Evolutionary conservation across 2,329 filamentous ascomycete species (phyloP).

Genomic region (Colletotrichum falcatum): DNA sequence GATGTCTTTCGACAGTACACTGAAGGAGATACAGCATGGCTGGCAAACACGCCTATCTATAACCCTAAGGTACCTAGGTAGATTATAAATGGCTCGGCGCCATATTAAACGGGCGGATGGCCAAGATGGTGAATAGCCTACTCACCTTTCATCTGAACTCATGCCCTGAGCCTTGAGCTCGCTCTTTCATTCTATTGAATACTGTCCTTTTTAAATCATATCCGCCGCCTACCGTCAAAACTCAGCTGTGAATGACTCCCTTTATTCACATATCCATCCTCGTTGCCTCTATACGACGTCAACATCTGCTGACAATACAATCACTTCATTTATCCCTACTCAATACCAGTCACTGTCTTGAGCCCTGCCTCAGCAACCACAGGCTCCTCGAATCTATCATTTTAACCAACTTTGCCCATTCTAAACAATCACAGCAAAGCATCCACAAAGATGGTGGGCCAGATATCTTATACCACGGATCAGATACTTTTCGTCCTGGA

Average conservation of each 20-base stretch:
- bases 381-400: neutral
- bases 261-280: too few relatives aligned
- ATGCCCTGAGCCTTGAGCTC: too few relatives aligned
- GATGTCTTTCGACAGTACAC: neutral
- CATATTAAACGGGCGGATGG: neutral
- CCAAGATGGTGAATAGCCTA: neutral
- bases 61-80: neutral
- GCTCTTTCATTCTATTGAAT: neutral
- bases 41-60: neutral
- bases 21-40: neutral
- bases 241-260: neutral
- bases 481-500: conserved; percentile 53
- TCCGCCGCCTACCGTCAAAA: neutral
- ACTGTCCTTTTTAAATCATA: neutral
- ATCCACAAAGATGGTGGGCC: conserved; percentile 48
- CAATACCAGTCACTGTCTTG: neutral
- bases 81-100: neutral
- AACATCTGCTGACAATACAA: neutral
- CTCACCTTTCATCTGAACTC: neutral
- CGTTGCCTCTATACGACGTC: too few relatives aligned
- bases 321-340: neutral
- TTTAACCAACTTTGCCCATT: neutral
- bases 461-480: conserved; percentile 49
- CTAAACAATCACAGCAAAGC: neutral
- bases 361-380: neutral